phyloP scores from a whole-genome alignment of 75 land plant genomes.

The Pseudotsuga menziesii region DNA sequence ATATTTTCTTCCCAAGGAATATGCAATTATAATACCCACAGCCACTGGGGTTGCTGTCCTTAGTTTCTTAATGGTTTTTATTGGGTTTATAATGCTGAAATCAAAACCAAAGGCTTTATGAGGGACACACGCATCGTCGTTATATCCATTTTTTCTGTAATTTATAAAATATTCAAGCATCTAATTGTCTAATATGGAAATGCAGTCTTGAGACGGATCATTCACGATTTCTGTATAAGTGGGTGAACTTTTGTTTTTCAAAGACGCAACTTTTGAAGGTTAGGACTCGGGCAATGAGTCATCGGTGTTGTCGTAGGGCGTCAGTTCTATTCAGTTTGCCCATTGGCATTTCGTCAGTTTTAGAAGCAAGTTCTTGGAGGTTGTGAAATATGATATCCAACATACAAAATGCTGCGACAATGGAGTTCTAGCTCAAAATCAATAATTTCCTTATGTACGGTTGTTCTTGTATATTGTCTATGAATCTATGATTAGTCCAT shows the following conservation, averaged over 20 bases:
- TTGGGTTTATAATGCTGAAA: slow-evolving; percentile 71
- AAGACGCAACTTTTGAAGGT: background rate
- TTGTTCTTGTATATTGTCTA: too few relatives aligned
- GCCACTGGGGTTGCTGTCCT: slow-evolving; percentile 69
- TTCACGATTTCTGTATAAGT: background rate
- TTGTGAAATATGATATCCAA: too few relatives aligned
- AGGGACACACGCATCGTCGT: background rate
- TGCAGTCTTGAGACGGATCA: background rate
- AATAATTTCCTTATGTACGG: too few relatives aligned
- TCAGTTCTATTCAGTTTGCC: background rate
- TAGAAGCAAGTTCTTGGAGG: background rate
- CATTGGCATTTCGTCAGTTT: background rate
- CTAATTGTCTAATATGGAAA: background rate
- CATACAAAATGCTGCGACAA: too few relatives aligned
- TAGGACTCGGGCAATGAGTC: background rate
- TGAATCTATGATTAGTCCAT: too few relatives aligned
- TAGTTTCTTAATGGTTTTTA: slow-evolving; percentile 55
- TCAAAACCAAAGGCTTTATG: slow-evolving; percentile 52
- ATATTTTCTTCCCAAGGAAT: slow-evolving; percentile 81
- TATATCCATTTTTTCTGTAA: background rate
- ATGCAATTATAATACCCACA: slow-evolving; percentile 79
- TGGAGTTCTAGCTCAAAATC: too few relatives aligned
- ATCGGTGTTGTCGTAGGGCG: background rate
- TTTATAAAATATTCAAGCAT: background rate
- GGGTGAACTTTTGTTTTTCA: background rate